Evolutionary conservation across 1,284 basidiomycete genomes (phyloP).

Genomic region (Fomitiporia mediterranea): DNA sequence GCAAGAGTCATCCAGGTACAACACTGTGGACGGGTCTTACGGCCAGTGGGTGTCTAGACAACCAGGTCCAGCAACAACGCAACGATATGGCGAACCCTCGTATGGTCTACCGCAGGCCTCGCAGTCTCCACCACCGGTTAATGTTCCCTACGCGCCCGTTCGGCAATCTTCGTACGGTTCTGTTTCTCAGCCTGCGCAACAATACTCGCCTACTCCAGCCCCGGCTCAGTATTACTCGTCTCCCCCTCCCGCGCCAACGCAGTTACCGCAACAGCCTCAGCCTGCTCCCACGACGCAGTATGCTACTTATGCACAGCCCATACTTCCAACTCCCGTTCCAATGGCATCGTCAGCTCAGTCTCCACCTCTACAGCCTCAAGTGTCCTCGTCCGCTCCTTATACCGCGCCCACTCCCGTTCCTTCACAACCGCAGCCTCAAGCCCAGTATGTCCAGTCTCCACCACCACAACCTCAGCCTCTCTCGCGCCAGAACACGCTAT

Average conservation of each 20-base stretch:
- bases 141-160: conserved; percentile 23
- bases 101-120: conserved; percentile 22
- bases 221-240: conserved; percentile 12
- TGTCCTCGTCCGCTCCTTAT: neutral
- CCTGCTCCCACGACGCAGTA: conserved; percentile 29
- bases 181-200: conserved; percentile 27
- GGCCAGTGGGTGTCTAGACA: conserved; percentile 15
- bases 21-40: conserved; percentile 19
- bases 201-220: conserved; percentile 18
- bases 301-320: conserved; percentile 20
- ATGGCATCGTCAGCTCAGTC: conserved; percentile 12
- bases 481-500: conserved; percentile 35
- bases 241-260: conserved; percentile 21
- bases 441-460: conserved; percentile 2
- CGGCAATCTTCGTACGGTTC: conserved; percentile 19
- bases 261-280: conserved; percentile 26
- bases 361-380: conserved; percentile 1
- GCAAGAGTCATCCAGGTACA: conserved; percentile 21
- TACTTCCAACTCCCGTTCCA: conserved; percentile 18
- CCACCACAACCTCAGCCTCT: conserved; percentile 12
- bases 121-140: conserved; percentile 19
- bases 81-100: conserved; percentile 29
- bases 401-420: neutral
- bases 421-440: conserved; percentile 12
- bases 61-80: conserved; percentile 20